Evolutionary conservation across 371 early-diverging fungal species (phyloP).

Genomic region (Phascolomyces articulosus): DNA sequence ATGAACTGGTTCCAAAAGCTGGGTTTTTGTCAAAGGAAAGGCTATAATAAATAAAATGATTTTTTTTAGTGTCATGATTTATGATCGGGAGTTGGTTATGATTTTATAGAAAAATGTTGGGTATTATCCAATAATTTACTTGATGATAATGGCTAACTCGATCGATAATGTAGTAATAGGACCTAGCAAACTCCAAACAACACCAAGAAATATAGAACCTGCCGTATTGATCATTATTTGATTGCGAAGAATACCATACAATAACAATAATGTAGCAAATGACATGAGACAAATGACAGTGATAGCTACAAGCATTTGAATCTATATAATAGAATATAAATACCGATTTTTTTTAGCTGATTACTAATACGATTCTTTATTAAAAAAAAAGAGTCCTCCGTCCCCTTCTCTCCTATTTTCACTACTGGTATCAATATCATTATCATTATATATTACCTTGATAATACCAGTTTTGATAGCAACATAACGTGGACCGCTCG

Average conservation of each 20-base stretch:
- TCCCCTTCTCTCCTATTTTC: too few relatives aligned
- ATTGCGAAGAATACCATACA: slow-evolving; percentile 27
- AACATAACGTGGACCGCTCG: not conserved
- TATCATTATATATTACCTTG: slow-evolving; percentile 10
- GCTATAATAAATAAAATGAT: too few relatives aligned
- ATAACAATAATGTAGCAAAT: slow-evolving; percentile 19
- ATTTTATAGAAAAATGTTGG: too few relatives aligned
- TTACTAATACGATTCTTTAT: too few relatives aligned
- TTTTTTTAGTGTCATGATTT: too few relatives aligned
- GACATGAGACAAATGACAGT: slow-evolving; percentile 15
- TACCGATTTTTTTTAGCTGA: not conserved
- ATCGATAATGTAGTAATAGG: not conserved
- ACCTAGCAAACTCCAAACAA: not conserved
- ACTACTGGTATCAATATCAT: too few relatives aligned
- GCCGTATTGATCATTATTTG: slow-evolving; percentile 20
- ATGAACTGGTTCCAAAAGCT: too few relatives aligned
- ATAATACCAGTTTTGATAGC: not conserved
- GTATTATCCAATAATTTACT: too few relatives aligned
- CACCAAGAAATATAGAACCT: not conserved
- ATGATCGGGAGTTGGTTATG: too few relatives aligned
- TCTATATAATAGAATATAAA: slow-evolving; percentile 30
- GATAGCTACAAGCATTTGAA: slow-evolving; percentile 17
- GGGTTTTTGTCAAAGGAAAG: too few relatives aligned
- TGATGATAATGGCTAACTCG: too few relatives aligned
- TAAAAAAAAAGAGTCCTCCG: too few relatives aligned